phyloP scores from a whole-genome alignment of 805 yeast genomes.

The Candida saitoana region DNA sequence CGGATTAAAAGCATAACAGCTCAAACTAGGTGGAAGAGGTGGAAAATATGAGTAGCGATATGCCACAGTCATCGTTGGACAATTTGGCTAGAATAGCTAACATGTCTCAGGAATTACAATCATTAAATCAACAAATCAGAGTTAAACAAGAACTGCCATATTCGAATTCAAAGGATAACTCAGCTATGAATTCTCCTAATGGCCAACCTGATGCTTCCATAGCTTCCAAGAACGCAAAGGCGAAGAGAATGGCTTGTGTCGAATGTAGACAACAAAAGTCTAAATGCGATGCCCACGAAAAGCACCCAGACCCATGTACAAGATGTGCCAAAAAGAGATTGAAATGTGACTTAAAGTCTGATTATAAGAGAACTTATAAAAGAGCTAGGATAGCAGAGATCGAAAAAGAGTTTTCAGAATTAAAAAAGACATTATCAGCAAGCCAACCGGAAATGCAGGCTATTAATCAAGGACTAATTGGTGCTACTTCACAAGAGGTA shows the following conservation, averaged over 20 bases:
- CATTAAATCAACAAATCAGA: slow-evolving; percentile 21
- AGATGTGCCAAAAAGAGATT: slow-evolving; percentile 71
- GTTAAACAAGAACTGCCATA: background rate
- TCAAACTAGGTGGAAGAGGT: too few species aligned
- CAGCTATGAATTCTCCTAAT: background rate
- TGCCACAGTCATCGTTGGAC: slow-evolving; percentile 30
- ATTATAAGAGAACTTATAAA: slow-evolving; percentile 85
- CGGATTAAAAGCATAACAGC: too few species aligned
- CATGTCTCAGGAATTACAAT: slow-evolving; percentile 38
- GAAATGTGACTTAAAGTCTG: slow-evolving; percentile 69
- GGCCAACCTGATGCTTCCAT: slow-evolving; percentile 7
- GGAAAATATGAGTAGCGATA: slow-evolving; percentile 15
- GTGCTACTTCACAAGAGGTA: background rate
- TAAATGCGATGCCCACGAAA: slow-evolving; percentile 79
- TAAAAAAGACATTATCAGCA: slow-evolving; percentile 49
- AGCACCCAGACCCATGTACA: slow-evolving; percentile 74
- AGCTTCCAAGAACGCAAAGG: slow-evolving; percentile 14
- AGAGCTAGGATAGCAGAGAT: slow-evolving; percentile 80
- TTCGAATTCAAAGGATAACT: background rate
- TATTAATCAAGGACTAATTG: slow-evolving; percentile 3
- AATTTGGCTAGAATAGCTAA: slow-evolving; percentile 42
- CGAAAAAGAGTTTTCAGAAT: slow-evolving; percentile 72
- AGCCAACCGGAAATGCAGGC: slow-evolving; percentile 6
- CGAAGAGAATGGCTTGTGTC: slow-evolving; percentile 79
- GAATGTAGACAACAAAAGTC: slow-evolving; percentile 96